Conservation (phyloP, 2,329 filamentous ascomycete genomes). For the Huntiella moniliformis region DNA sequence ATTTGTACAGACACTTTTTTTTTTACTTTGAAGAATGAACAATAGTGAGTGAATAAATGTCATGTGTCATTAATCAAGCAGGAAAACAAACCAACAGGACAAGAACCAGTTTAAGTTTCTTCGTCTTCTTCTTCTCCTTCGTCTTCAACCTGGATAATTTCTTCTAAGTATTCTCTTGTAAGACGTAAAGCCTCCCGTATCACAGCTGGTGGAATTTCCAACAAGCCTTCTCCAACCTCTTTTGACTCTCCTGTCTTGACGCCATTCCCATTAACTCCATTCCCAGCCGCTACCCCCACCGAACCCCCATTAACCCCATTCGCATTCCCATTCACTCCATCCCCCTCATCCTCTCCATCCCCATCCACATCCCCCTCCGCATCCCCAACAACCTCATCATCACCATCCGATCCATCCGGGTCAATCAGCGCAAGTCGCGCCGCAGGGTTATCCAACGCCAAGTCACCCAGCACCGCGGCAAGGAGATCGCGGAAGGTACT, state of each 20-base stretch:
- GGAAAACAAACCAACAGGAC: background rate
- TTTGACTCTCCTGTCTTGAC: constrained; percentile 12
- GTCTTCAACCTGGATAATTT: constrained; percentile 24
- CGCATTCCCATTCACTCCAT: constrained; percentile 7
- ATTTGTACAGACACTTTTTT: background rate
- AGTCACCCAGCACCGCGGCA: constrained; percentile 42
- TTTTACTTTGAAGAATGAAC: too few relatives aligned
- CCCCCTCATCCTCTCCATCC: background rate
- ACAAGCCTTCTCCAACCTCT: constrained; percentile 14
- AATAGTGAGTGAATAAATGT: too few relatives aligned
- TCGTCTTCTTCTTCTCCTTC: background rate
- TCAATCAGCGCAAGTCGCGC: background rate
- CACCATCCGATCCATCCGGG: constrained; percentile 12
- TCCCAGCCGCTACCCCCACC: constrained; percentile 14
- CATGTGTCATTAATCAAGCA: too few relatives aligned
- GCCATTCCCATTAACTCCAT: constrained; percentile 15
- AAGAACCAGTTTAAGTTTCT: background rate
- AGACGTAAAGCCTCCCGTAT: constrained; percentile 42
- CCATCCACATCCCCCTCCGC: background rate
- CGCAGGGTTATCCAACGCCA: constrained; percentile 24
- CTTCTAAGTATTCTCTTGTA: constrained; percentile 38
- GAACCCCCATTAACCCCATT: constrained; percentile 17
- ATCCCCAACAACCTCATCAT: constrained; percentile 10
- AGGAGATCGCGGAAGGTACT: constrained; percentile 43
- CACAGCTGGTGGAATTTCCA: constrained; percentile 40